Base-by-base conservation (phyloP, 495 filamentous ascomycete genomes). In the Hamigera avellanea region DNA sequence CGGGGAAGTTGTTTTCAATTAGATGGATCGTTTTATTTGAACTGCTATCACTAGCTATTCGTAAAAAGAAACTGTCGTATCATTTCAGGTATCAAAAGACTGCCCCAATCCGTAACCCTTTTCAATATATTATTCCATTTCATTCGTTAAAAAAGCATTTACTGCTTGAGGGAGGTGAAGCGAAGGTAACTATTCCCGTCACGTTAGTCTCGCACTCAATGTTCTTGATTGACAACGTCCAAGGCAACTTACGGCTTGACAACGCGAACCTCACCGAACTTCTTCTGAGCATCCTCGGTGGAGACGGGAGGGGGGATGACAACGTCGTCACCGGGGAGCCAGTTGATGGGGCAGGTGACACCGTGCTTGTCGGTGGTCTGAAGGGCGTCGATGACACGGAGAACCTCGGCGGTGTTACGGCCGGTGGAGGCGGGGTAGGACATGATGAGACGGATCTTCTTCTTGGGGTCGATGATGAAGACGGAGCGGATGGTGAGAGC, bases 361-460 rank as follows among this genome's bases (percentile, higher is more conserved):
- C 78, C 75, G 48, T 75, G 69, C 54, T 65, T 69, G 48, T 80
- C 78, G 7, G 63, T 75, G 26, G 62, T 70, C 60, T 80, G 75
- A 45, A 83, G 52, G n/a, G 67, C 63, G 50, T 83, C 78, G 36
- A 83, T 57, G 19, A 79, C 78, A 32, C 78, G 53, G 42, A 83
- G 59, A 18, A 83, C 75, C 61, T 83, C 78, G 1, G 63, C 55
- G 5, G 78, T 70, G 59, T 81, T 82, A 16, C 78, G 53, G 25
- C 78, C 78, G 9, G 74, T 78, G 13, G 65, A 70, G 21, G 76
- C 76, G 14, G 78, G 78, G 53, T 83, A 83, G 58, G 72, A 66
- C 74, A 81, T 76, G 15, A 66, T 76, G 46, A 78, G 54, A 19
- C 73, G 70, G 49, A 83, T 77, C 65, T 78, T 81, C 66, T 82